Base-by-base conservation (phyloP, 1,284 basidiomycete genomes). In the Apiotrichum akiyoshidainum region DNA sequence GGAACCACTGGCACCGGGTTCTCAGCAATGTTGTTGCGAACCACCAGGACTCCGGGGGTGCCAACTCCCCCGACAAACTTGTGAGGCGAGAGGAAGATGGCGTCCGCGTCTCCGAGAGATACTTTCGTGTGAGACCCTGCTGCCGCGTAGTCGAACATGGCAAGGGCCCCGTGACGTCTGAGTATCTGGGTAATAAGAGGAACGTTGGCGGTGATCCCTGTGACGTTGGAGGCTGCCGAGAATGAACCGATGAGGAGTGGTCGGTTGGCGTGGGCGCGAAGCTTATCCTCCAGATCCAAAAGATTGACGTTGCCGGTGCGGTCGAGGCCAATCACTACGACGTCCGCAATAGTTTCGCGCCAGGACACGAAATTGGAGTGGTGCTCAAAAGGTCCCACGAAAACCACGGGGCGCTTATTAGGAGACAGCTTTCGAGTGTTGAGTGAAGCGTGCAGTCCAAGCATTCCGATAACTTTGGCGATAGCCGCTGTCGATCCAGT, bases 71-170 rank as follows among this genome's bases (percentile, higher is more conserved):
- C 59, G 1, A 22, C 26, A 14, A 54, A 57, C 47, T 60, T 60
- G 59, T 60, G 59, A 4, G 59, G 55, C 26, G 59, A 60, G 47
- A 60, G n/a, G 52, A 57, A 60, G 5, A 60, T n/a, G 12, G 51
- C 59, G 46, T 60, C 59, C 9, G 21, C 39, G n/a, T 54, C 21
- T 5, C 55, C 55, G 19, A 60, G 21, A 10, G 14, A 6, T 13
- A 54, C 26, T 7, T n/a, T 41, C 17, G 46, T 9, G 42, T 60
- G 59, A 2, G 51, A 39, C 1, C 51, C 59, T 0, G 46, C 41
- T 2, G 55, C 55, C 0, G 59, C 59, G 26, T 50, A 60, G 55
- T 60, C 59, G 22, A 41, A 60, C 22, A 57, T 41, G 14, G 51
- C 21, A 7, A 54, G 35, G 2, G 54, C 59, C 0, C 55, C 55